These are phyloP conservation scores for Saccharomyces eubayanus DNA, from an alignment of 805 yeast genomes.

Conservation along the genomic window DNA sequence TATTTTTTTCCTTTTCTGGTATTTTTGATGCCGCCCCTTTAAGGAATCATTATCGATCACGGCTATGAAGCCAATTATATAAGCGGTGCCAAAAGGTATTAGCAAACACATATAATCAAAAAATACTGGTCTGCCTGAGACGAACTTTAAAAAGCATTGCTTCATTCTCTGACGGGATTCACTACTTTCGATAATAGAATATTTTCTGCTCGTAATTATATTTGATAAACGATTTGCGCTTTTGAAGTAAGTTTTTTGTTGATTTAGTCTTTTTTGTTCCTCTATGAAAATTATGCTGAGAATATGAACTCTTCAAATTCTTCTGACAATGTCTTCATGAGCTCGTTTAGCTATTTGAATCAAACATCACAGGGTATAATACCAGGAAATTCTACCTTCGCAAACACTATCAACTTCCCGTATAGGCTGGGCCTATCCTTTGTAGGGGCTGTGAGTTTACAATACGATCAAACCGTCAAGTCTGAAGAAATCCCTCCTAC, in stretches of 20 bases:
- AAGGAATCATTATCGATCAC: background rate
- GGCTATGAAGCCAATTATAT: background rate
- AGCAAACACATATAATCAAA: background rate
- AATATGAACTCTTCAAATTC: background rate
- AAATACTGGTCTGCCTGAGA: background rate
- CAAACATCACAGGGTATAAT: slow-evolving; percentile 15
- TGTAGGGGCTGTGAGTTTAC: slow-evolving; percentile 12
- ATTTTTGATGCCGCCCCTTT: background rate
- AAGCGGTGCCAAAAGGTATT: background rate
- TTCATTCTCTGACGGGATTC: background rate
- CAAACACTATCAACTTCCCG: slow-evolving; percentile 10
- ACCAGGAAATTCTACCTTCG: slow-evolving; percentile 8
- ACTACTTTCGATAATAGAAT: background rate
- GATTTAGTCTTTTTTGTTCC: background rate
- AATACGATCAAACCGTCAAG: slow-evolving; percentile 14
- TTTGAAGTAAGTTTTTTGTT: background rate
- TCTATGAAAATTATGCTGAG: background rate
- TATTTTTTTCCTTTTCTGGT: background rate
- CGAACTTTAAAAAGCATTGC: background rate
- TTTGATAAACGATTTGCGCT: background rate
- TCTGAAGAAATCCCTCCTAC: slow-evolving; percentile 4
- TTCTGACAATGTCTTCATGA: background rate
- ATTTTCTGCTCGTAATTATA: background rate
- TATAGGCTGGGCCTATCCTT: slow-evolving; percentile 12
- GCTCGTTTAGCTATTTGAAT: slow-evolving; percentile 16